Conservation (phyloP, 257 asterid genomes). For the Henckelia pumila region DNA sequence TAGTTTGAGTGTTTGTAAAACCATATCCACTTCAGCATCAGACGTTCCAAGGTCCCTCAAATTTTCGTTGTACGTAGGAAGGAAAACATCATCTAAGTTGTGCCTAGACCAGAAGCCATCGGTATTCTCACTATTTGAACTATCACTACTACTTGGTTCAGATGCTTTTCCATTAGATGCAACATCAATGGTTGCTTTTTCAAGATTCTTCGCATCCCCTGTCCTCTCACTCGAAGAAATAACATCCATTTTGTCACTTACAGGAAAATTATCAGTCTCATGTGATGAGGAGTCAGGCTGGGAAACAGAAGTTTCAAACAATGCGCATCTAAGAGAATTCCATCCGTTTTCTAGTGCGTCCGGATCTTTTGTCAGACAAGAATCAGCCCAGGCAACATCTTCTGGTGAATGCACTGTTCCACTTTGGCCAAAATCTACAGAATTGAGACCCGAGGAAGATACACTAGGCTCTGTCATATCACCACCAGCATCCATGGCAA, state of each 20-base stretch:
- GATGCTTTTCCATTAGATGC: constrained; percentile 23
- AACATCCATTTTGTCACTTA: constrained; percentile 21
- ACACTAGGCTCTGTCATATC: constrained; percentile 26
- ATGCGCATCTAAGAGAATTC: constrained; percentile 41
- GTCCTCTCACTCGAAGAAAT: constrained; percentile 14
- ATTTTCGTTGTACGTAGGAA: constrained; percentile 51
- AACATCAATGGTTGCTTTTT: constrained; percentile 17
- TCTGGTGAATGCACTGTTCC: constrained; percentile 38
- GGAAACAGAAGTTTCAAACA: constrained; percentile 29
- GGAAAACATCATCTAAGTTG: constrained; percentile 42
- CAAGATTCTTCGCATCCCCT: constrained; percentile 17
- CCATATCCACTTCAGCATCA: constrained; percentile 34
- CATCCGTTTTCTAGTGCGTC: constrained; percentile 38
- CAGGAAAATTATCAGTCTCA: constrained; percentile 22
- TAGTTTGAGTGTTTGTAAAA: constrained; percentile 28
- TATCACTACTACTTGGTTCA: constrained; percentile 21
- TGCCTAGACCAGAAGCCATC: constrained; percentile 42
- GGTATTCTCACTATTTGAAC: constrained; percentile 20
- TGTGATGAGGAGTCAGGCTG: constrained; percentile 23
- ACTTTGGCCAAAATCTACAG: constrained; percentile 25
- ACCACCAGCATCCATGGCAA: constrained; percentile 27
- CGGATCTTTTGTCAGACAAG: constrained; percentile 57
- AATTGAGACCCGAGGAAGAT: constrained; percentile 19
- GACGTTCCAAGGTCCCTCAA: constrained; percentile 27
- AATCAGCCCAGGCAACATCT: constrained; percentile 77